Evolutionary conservation across 1,284 basidiomycete genomes (phyloP).

Genomic region (Puccinia polysora): DNA sequence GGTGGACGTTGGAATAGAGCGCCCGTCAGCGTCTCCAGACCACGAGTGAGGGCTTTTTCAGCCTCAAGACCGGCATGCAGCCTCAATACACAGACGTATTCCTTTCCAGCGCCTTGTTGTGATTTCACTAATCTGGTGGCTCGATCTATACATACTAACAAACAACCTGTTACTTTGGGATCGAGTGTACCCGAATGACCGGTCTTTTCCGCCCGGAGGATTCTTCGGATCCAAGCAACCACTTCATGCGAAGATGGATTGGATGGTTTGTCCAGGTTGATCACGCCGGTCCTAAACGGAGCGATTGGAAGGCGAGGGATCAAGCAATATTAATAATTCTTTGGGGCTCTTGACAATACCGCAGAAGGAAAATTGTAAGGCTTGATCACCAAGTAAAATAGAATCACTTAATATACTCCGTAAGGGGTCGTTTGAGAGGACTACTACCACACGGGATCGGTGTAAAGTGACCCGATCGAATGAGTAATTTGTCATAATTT

Average conservation of each 20-base stretch:
- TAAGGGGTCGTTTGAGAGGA: conserved; percentile 32
- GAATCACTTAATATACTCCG: conserved; percentile 39
- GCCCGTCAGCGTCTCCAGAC: conserved; percentile 92
- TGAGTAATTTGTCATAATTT: conserved; percentile 82
- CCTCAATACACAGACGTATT: conserved; percentile 94
- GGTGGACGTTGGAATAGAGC: conserved; percentile 98
- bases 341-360: no score
- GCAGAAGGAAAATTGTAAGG: conserved; percentile 65
- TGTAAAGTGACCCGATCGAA: conserved; percentile 83
- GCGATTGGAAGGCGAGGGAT: conserved; percentile 66
- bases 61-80: conserved; percentile 78
- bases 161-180: conserved; percentile 96
- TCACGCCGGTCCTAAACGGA: conserved; percentile 75
- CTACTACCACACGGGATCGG: conserved; percentile 67
- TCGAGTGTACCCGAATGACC: conserved; percentile 97
- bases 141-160: conserved; percentile 98
- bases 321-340: no score
- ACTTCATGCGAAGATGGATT: conserved; percentile 99
- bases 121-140: conserved; percentile 99
- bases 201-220: conserved; percentile 94
- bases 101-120: conserved; percentile 96
- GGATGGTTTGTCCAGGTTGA: conserved; percentile 98
- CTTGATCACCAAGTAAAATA: background rate
- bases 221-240: conserved; percentile 95
- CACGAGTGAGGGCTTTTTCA: conserved; percentile 80